Percentiles rank a stretch among this genome's conserved stretches.
Conservation (phyloP, 352 stramenopile species). For the Phytopythium oedochilum region DNA sequence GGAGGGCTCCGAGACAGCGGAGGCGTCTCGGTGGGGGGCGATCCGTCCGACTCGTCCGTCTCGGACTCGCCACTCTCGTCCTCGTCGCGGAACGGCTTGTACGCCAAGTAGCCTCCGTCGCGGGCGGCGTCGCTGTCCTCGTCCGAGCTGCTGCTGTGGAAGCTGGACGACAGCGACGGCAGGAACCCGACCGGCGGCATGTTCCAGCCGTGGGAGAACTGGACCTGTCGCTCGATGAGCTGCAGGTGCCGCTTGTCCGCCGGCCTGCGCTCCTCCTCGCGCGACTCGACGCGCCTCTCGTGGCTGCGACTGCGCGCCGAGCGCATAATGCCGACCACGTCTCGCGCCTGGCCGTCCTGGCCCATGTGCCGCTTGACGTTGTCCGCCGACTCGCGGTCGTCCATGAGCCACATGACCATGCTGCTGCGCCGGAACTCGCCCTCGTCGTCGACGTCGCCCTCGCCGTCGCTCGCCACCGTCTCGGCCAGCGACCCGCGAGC, state of each 20-base stretch:
- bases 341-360: conserved; percentile 6
- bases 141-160: not conserved
- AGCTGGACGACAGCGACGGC: not conserved
- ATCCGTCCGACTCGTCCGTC: conserved; percentile 1
- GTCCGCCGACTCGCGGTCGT: conserved; percentile 28
- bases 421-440: conserved; percentile 22
- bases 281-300: not conserved
- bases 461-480: conserved; percentile 28
- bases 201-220: conserved; percentile 1
- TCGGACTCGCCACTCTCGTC: not conserved
- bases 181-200: conserved; percentile 1
- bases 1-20: not conserved
- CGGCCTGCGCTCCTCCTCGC: not conserved
- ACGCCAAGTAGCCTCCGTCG: not conserved
- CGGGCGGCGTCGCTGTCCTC: not conserved
- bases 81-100: conserved; percentile 6
- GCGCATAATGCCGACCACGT: conserved; percentile 2
- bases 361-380: conserved; percentile 28
- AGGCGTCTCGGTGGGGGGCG: not conserved
- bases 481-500: conserved; percentile 27
- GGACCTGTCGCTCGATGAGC: not conserved
- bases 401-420: conserved; percentile 32
- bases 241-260: not conserved
- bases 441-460: conserved; percentile 34
- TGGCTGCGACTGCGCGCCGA: conserved; percentile 1